Percentiles rank a stretch among this genome's conserved stretches.
Evolutionary conservation across 345 rosid genomes (phyloP).

Genomic region (Gossypium australe): DNA sequence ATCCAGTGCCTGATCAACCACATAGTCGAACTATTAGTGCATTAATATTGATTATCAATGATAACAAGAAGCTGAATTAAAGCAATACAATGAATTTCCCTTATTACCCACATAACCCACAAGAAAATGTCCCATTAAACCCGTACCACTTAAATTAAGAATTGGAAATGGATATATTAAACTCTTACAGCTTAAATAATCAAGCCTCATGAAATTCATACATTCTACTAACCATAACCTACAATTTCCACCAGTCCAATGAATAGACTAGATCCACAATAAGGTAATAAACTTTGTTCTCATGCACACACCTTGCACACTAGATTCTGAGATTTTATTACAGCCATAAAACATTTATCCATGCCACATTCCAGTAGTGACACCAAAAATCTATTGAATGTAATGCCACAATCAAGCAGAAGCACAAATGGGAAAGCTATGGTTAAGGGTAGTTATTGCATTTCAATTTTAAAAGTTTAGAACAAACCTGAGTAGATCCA

Average conservation of each 20-base stretch:
- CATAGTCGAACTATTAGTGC: constrained; percentile 22
- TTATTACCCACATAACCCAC: background rate
- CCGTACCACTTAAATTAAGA: background rate
- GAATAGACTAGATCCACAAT: background rate
- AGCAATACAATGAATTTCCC: background rate
- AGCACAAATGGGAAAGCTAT: background rate
- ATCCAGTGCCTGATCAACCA: constrained; percentile 45
- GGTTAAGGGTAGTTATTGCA: background rate
- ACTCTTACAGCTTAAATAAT: background rate
- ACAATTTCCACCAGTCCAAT: background rate
- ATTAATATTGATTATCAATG: background rate
- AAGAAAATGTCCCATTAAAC: background rate
- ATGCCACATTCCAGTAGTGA: no score
- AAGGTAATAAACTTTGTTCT: background rate
- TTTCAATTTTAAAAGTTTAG: constrained; percentile 13
- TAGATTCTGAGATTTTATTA: background rate
- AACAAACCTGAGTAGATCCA: constrained; percentile 49
- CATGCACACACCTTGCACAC: background rate
- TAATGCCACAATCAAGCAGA: background rate
- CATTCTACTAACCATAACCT: background rate
- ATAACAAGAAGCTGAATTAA: background rate
- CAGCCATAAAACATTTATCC: background rate
- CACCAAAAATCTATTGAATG: background rate
- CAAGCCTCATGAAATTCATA: background rate
- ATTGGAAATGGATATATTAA: background rate